These are phyloP conservation scores for Cavenderia fasciculata DNA, from an alignment of 78 protist species.

Conservation along the genomic window DNA sequence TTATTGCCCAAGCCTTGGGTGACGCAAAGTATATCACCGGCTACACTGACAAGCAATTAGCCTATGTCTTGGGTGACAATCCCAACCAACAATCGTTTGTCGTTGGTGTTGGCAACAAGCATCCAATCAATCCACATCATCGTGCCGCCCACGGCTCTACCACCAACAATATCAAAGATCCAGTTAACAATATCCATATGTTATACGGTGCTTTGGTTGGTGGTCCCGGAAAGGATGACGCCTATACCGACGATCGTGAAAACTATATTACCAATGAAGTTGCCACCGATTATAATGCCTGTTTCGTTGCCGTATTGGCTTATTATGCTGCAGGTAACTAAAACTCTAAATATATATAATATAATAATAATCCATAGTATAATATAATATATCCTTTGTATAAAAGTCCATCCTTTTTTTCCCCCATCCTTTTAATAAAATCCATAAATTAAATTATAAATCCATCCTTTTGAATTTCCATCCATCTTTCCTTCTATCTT, in stretches of 20 bases:
- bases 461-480: no score
- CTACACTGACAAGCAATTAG: constrained; percentile 11
- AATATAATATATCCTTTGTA: no score
- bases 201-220: constrained; percentile 74
- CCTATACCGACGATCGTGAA: constrained; percentile 26
- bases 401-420: no score
- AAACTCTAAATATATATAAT: no score
- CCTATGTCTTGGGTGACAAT: constrained; percentile 46
- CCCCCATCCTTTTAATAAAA: no score
- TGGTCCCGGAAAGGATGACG: constrained; percentile 49
- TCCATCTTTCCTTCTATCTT: no score
- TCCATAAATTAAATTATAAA: no score
- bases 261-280: constrained; percentile 67
- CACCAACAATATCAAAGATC: constrained; percentile 52
- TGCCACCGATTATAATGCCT: constrained; percentile 74
- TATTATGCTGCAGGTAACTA: neutral
- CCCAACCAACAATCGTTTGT: constrained; percentile 17
- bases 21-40: neutral
- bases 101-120: constrained; percentile 53
- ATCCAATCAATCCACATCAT: constrained; percentile 77
- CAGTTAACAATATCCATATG: constrained; percentile 28
- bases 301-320: constrained; percentile 50
- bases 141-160: constrained; percentile 60
- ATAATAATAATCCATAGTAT: no score
- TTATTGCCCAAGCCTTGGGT: constrained; percentile 16